Percentiles rank a stretch among this genome's conserved stretches.
These are phyloP conservation scores for Thalassiosira hispida DNA, from an alignment of 352 stramenopile species.

Conservation along the genomic window DNA sequence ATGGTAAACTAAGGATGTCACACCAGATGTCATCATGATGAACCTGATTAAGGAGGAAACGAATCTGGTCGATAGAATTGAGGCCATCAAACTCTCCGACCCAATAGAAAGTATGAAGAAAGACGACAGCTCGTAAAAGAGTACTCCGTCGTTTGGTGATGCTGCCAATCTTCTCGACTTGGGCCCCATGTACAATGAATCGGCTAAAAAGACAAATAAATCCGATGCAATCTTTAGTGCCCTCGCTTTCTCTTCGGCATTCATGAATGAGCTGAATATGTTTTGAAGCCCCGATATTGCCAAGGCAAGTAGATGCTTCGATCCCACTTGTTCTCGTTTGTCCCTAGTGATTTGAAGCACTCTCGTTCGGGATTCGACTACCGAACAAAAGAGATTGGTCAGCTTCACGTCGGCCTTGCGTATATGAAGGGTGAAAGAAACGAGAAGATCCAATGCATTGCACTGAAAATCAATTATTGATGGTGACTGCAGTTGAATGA, in stretches of 20 bases:
- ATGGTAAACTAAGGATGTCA: constrained; percentile 15
- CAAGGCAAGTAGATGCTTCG: constrained; percentile 27
- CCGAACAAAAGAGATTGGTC: constrained; percentile 26
- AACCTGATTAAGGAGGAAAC: constrained; percentile 46
- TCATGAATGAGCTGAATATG: constrained; percentile 26
- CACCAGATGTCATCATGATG: constrained; percentile 45
- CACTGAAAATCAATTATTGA: constrained; percentile 24
- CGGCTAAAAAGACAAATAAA: constrained; percentile 41
- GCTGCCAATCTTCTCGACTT: constrained; percentile 26
- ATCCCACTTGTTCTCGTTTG: constrained; percentile 13
- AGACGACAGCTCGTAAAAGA: constrained; percentile 42
- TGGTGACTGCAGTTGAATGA: constrained; percentile 15
- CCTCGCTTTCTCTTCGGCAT: constrained; percentile 9
- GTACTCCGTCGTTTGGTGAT: constrained; percentile 25
- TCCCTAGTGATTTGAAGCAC: constrained; percentile 41
- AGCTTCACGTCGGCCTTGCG: constrained; percentile 7
- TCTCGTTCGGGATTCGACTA: constrained; percentile 39
- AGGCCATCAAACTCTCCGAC: neutral
- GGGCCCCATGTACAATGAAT: constrained; percentile 41
- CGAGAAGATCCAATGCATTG: constrained; percentile 38
- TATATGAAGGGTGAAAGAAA: constrained; percentile 28
- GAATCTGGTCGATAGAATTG: constrained; percentile 12
- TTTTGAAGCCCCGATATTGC: constrained; percentile 39
- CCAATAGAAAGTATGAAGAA: constrained; percentile 41
- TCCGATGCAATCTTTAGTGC: constrained; percentile 20